Conservation (phyloP, 345 rosid species). For the Odontarrhena argentea region DNA sequence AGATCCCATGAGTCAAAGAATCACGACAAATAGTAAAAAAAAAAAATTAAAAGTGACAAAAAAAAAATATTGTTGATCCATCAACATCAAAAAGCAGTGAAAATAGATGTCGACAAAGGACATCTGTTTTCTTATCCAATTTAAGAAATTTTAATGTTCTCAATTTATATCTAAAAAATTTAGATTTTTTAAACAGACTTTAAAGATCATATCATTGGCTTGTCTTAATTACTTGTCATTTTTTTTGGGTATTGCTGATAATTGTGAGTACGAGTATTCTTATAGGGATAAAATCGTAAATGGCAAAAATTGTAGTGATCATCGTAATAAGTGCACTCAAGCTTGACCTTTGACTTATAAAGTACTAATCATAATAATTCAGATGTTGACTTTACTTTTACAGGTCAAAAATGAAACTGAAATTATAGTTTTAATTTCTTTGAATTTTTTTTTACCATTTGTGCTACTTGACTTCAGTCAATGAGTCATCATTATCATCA, state of each 20-base stretch:
- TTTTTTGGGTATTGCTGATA: background rate
- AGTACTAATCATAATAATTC: constrained; percentile 18
- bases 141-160: constrained; percentile 6
- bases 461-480: constrained; percentile 2
- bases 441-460: background rate
- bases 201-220: background rate
- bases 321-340: constrained; percentile 18
- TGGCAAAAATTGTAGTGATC: background rate
- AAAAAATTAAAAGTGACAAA: constrained; percentile 13
- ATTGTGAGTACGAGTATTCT: background rate
- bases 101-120: constrained; percentile 26
- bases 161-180: background rate
- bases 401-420: constrained; percentile 23
- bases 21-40: constrained; percentile 20
- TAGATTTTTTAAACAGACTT: background rate
- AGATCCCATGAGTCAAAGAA: constrained; percentile 13
- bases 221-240: background rate
- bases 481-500: constrained; percentile 28
- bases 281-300: background rate
- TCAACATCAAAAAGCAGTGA: constrained; percentile 32
- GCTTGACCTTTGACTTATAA: constrained; percentile 34
- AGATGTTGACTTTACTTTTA: constrained; percentile 28
- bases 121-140: constrained; percentile 27
- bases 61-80: constrained; percentile 6
- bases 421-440: too few relatives aligned